Evolutionary conservation across 2,329 filamentous ascomycete species (phyloP).

Genomic region (Monosporascus sp.): DNA sequence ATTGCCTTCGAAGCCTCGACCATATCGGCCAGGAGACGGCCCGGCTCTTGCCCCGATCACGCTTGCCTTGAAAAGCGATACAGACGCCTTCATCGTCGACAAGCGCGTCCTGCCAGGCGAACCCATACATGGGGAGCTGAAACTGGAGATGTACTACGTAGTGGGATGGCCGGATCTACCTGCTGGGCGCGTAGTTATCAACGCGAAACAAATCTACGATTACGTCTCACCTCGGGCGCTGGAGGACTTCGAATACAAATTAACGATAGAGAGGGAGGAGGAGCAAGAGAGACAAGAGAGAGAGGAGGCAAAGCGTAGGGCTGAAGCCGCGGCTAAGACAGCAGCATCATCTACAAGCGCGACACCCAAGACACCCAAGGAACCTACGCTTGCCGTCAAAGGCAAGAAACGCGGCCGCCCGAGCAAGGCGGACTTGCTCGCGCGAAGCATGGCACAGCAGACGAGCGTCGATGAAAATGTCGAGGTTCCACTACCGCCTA

Average conservation of each 20-base stretch:
- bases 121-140: constrained; percentile 20
- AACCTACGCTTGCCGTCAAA: not conserved
- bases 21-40: constrained; percentile 41
- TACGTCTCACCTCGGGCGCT: constrained; percentile 52
- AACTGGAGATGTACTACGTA: constrained; percentile 44
- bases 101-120: constrained; percentile 40
- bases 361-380: constrained; percentile 3
- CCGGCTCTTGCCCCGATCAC: constrained; percentile 42
- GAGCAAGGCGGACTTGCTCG: constrained; percentile 22
- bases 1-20: constrained; percentile 23
- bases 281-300: constrained; percentile 22
- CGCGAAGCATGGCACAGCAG: constrained; percentile 16
- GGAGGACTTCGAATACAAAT: constrained; percentile 51
- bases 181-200: constrained; percentile 40
- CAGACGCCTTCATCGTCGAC: constrained; percentile 52
- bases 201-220: constrained; percentile 43
- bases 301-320: constrained; percentile 12
- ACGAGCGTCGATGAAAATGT: constrained; percentile 16
- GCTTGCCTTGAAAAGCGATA: constrained; percentile 44
- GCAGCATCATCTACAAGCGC: not conserved
- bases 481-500: constrained; percentile 21
- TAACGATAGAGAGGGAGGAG: constrained; percentile 38
- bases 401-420: constrained; percentile 20
- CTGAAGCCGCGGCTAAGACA: constrained; percentile 13
- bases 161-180: constrained; percentile 51